phyloP scores from a whole-genome alignment of 2,329 filamentous ascomycete species.

The Apiospora malaysiana region DNA sequence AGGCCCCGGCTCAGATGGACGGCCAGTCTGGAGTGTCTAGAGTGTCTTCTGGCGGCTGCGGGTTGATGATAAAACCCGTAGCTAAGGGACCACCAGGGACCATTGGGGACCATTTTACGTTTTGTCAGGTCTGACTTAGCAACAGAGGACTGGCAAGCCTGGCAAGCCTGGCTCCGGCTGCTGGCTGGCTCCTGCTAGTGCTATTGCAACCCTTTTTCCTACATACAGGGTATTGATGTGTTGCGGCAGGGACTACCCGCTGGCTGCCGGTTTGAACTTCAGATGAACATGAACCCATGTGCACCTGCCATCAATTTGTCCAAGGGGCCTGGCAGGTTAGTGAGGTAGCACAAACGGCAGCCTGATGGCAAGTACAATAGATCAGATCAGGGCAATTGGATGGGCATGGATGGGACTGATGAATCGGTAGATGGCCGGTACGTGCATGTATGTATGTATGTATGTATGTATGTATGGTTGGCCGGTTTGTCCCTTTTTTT shows the following conservation, averaged over 20 bases:
- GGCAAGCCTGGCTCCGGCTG: background rate
- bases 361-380: background rate
- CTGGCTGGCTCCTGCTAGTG: background rate
- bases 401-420: too few species aligned
- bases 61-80: background rate
- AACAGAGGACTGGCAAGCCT: background rate
- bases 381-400: background rate
- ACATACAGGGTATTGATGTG: background rate
- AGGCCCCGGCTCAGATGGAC: background rate
- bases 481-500: background rate
- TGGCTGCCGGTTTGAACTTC: constrained; percentile 12
- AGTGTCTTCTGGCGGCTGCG: background rate
- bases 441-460: background rate
- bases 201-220: background rate
- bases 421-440: background rate
- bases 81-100: background rate
- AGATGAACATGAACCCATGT: constrained; percentile 5
- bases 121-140: constrained; percentile 10
- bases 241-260: constrained; percentile 10
- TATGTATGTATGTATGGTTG: background rate
- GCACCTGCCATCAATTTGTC: background rate
- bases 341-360: background rate
- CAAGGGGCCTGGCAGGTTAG: too few species aligned
- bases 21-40: constrained; percentile 4
- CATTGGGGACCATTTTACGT: background rate